Evolutionary conservation across 2,329 filamentous ascomycete genomes (phyloP), one percentile per base, ranked within the genome.

Genomic region (Davidsoniella virescens): DNA sequence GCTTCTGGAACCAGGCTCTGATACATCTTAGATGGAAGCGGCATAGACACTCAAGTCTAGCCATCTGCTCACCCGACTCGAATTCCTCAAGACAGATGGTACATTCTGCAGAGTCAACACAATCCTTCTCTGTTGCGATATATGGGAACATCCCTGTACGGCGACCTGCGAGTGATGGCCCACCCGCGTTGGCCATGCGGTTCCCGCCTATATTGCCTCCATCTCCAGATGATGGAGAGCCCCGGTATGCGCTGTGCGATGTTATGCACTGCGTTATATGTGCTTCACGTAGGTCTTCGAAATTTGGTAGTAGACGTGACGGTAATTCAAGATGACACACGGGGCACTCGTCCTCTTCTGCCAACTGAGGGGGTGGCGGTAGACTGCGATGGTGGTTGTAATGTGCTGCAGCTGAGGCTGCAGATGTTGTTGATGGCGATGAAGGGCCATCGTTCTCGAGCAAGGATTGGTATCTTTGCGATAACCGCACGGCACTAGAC

Each of bases 321-420:
- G 84, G 82, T 3, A 87, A 69, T 63, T 87, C 82, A 37, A 69
- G 65, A 58, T 84, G 82, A 57, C 84, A 90, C 42, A 88, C 74
- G 0, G 84, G 84, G 54, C 84, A 90, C 58, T 86, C 81, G 59
- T 88, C 84, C 59, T 87, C 84, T 60, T 88, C 84, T 5, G 71
- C 68, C 58, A 75, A 70, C 51, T 72, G 75, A 1, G 67, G 70
- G 9, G 68, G 69, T 3, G 65, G 67, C 1, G 65, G 67, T 37
- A 64, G 59, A 25, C 63, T 65, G 20, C 64, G 67, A 38, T 62
- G 66, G 16, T 62, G 58, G n/a, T 46, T 38, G 26, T 47, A 25
- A 6, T 18, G 25, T 3, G 47, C 42, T 6, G 64, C 63, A 2
- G 66, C 65, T 3, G 67, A 63, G 8, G 63, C 57, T 2, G 57